Evolutionary conservation across 106 monocot genomes (phyloP).

Genomic region (Dioscorea alata): DNA sequence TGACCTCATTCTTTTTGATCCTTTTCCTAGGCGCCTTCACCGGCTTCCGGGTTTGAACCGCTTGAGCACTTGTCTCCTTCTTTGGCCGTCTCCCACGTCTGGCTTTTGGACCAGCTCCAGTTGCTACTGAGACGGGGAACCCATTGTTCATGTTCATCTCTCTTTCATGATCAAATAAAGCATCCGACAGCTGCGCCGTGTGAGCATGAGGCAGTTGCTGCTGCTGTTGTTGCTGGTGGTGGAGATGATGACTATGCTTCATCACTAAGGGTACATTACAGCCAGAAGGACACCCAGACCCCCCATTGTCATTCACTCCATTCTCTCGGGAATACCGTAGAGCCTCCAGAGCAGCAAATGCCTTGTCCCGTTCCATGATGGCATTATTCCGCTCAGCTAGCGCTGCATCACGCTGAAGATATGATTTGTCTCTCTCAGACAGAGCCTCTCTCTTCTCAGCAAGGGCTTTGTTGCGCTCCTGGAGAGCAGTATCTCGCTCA

Average conservation of each 20-base stretch:
- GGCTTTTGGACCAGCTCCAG: constrained; percentile 10
- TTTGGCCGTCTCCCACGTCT: constrained; percentile 20
- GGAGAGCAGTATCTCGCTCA: constrained; percentile 45
- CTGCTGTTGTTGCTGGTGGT: constrained; percentile 23
- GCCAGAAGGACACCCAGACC: constrained; percentile 12
- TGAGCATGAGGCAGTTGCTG: constrained; percentile 17
- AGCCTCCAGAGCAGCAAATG: constrained; percentile 35
- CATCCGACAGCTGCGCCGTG: constrained; percentile 15
- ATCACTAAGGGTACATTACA: constrained; percentile 8
- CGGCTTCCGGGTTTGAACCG: constrained; percentile 15
- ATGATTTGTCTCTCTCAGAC: constrained; percentile 42
- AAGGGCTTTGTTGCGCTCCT: constrained; percentile 40
- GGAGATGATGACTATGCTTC: constrained; percentile 24
- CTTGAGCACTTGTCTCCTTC: constrained; percentile 26
- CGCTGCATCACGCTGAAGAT: constrained; percentile 42
- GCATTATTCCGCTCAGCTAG: constrained; percentile 41
- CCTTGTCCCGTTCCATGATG: constrained; percentile 39
- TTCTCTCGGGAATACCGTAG: constrained; percentile 29
- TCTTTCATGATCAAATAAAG: constrained; percentile 18
- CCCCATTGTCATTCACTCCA: constrained; percentile 4
- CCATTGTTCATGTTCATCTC: constrained; percentile 30
- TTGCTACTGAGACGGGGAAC: constrained; percentile 18
- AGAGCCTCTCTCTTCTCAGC: constrained; percentile 41
- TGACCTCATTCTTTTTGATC: constrained; percentile 11
- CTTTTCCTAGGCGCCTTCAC: constrained; percentile 21